These are phyloP conservation scores for Monosporascus sp. DNA, from an alignment of 2,329 filamentous ascomycete genomes.

Conservation along the genomic window DNA sequence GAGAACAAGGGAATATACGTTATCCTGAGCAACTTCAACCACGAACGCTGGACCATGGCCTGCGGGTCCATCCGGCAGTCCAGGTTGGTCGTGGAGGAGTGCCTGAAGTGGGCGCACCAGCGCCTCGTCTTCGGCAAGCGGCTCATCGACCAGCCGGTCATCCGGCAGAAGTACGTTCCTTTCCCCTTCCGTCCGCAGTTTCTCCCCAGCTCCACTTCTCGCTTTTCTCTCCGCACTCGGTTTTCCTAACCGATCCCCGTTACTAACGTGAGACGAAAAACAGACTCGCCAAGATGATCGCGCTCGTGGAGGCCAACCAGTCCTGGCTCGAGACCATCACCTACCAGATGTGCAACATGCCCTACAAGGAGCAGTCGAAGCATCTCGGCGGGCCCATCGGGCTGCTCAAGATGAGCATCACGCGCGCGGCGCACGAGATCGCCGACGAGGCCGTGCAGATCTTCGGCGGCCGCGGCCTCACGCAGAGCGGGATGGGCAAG, in stretches of 20 bases:
- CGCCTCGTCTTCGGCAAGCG: slow-evolving; percentile 78
- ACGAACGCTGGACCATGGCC: slow-evolving; percentile 75
- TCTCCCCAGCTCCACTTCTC: neutral
- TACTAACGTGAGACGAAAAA: neutral
- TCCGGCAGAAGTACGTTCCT: slow-evolving; percentile 64
- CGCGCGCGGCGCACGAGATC: slow-evolving; percentile 73
- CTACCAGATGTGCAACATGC: slow-evolving; percentile 85
- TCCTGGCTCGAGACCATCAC: slow-evolving; percentile 81
- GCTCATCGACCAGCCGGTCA: slow-evolving; percentile 76
- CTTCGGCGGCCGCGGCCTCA: slow-evolving; percentile 76
- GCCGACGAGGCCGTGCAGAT: slow-evolving; percentile 82
- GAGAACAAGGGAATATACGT: slow-evolving; percentile 85
- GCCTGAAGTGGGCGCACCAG: slow-evolving; percentile 84
- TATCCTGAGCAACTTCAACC: slow-evolving; percentile 84
- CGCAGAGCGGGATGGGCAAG: slow-evolving; percentile 76
- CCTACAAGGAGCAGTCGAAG: slow-evolving; percentile 69
- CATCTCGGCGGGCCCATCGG: slow-evolving; percentile 77
- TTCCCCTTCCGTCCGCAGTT: neutral
- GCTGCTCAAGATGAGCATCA: slow-evolving; percentile 73
- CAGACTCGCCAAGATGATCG: slow-evolving; percentile 80
- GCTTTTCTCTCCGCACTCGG: too few species aligned
- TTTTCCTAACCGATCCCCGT: too few species aligned
- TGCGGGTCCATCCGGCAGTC: slow-evolving; percentile 60
- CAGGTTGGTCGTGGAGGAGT: slow-evolving; percentile 72
- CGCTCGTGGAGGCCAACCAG: slow-evolving; percentile 74